Evolutionary conservation across 352 stramenopile species (phyloP).

Genomic region (Phytophthora fragariaefolia): DNA sequence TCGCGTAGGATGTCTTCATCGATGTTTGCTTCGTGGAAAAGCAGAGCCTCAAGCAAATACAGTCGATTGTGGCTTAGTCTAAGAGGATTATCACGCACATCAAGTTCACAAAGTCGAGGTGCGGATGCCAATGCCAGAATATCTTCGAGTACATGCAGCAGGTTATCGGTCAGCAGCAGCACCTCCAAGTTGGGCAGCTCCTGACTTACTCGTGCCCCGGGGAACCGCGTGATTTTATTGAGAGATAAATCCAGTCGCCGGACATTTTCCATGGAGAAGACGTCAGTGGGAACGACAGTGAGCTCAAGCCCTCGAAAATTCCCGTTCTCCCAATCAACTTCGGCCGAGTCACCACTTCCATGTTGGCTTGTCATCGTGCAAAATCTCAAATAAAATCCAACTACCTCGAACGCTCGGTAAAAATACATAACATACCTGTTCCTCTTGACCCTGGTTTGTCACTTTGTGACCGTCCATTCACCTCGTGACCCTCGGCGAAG

Average conservation of each 20-base stretch:
- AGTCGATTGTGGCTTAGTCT: conserved; percentile 68
- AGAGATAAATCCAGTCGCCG: conserved; percentile 61
- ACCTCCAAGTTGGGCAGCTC: conserved; percentile 58
- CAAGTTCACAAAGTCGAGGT: conserved; percentile 61
- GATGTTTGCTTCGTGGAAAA: conserved; percentile 43
- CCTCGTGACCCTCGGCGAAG: conserved; percentile 7
- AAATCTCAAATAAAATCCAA: not conserved
- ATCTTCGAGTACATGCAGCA: conserved; percentile 72
- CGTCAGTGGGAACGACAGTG: conserved; percentile 40
- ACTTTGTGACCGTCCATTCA: not conserved
- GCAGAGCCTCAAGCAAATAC: conserved; percentile 67
- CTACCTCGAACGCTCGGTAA: conserved; percentile 9
- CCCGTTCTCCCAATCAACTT: conserved; percentile 45
- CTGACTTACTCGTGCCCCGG: conserved; percentile 46
- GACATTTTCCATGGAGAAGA: conserved; percentile 66
- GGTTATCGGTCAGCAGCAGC: conserved; percentile 59
- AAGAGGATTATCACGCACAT: conserved; percentile 64
- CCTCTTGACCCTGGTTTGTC: not conserved
- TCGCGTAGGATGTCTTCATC: conserved; percentile 48
- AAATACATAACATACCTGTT: conserved; percentile 26
- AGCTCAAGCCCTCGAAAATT: conserved; percentile 48
- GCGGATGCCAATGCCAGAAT: conserved; percentile 53
- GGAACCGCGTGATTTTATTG: conserved; percentile 70
- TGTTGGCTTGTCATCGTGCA: conserved; percentile 18
- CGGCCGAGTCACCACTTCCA: conserved; percentile 3